Base-by-base conservation (phyloP, 441 rosid species). In the Iberis amara region DNA sequence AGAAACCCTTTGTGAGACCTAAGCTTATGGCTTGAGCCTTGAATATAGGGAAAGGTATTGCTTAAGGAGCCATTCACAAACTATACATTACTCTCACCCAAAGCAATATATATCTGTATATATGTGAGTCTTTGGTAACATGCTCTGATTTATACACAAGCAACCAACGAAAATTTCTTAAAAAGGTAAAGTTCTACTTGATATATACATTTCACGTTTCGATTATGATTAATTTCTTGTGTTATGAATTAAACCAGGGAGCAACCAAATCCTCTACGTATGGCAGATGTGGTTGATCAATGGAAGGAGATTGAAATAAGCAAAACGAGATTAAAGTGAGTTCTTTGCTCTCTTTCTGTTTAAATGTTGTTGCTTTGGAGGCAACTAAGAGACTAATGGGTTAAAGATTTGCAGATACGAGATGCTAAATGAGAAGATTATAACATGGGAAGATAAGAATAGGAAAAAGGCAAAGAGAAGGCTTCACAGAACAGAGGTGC, bases 401-500 rank as follows among this genome's bases (percentile, higher is more conserved):
- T 67, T 61, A 0, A 49, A 8, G 39, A 31, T 62, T 61, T 51
- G 49, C 83, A 89, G 97, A 76, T 70, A 82, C 32, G 79, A 74
- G 62, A 69, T 71, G 65, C 5, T 73, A 61, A 71, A 49, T 3
- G 62, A 63, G 12, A 71, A 72, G 44, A 78, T 83, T 47, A 26
- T 26, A 38, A 48, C 72, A 33, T 83, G 94, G 96, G 92, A 81
- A 73, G 62, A 66, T 30, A 68, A 68, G 48, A 81, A 72, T 68
- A 87, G 62, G 69, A 57, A 58, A 38, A 79, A 79, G 63, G 79
- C 95, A 47, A 79, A 40, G 67, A 66, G 59, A 59, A 75, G 65
- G 62, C 73, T 76, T 52, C 75, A 78, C 9, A 74, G 42, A 70
- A 52, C 65, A 44, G 89, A 87, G 96, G 96, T 90, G 14, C 14